These are phyloP conservation scores for Leersia perrieri DNA, from an alignment of 176 grass and related monocot genomes.

Conservation along the genomic window DNA sequence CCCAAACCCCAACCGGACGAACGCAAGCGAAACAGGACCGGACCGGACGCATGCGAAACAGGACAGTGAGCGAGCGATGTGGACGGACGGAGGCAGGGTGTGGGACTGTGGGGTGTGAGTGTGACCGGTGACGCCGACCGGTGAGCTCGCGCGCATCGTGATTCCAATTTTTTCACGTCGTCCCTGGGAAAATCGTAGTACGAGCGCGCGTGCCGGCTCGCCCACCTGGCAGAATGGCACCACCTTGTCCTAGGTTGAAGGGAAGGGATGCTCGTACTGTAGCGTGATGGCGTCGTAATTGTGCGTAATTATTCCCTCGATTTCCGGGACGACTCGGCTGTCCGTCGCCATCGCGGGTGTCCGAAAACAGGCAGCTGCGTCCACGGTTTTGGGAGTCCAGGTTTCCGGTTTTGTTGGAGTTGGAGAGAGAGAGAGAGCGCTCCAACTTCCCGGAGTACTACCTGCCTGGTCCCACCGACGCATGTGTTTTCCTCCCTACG, in stretches of 20 bases:
- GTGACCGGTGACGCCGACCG: too few relatives aligned
- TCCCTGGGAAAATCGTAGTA: not conserved
- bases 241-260: too few relatives aligned
- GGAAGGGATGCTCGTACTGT: too few relatives aligned
- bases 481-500: not conserved
- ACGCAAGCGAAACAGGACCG: too few relatives aligned
- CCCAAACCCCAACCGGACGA: too few relatives aligned
- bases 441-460: not conserved
- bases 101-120: too few relatives aligned
- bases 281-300: not conserved
- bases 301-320: not conserved
- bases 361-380: not conserved
- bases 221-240: too few relatives aligned
- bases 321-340: not conserved
- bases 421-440: not conserved
- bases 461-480: not conserved
- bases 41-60: too few relatives aligned
- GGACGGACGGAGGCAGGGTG: too few relatives aligned
- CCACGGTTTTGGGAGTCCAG: slow-evolving; percentile 1
- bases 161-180: not conserved
- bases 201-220: too few relatives aligned
- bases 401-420: slow-evolving; percentile 7
- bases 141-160: not conserved
- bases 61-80: too few relatives aligned
- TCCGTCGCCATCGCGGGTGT: not conserved